These are phyloP conservation scores for Scleroderma bovista DNA, from an alignment of 768 basidiomycete genomes.

Conservation along the genomic window DNA sequence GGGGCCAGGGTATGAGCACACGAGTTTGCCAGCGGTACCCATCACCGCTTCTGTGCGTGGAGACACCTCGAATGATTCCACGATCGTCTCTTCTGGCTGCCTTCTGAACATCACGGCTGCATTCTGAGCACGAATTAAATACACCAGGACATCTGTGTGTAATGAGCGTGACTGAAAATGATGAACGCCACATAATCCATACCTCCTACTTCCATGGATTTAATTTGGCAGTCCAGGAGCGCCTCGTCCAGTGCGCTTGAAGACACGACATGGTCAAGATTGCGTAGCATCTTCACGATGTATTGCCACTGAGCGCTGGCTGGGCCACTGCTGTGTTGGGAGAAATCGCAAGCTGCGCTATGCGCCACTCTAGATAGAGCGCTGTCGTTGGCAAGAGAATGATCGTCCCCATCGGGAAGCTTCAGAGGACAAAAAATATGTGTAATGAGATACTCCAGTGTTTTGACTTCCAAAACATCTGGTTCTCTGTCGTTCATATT, in stretches of 20 bases:
- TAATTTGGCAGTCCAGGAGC: slow-evolving; percentile 10
- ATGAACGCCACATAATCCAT: neutral
- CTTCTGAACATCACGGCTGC: slow-evolving; percentile 39
- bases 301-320: slow-evolving; percentile 19
- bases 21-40: slow-evolving; percentile 34
- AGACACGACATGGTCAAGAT: slow-evolving; percentile 4
- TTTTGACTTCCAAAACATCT: neutral
- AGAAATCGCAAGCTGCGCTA: slow-evolving; percentile 16
- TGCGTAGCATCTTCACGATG: slow-evolving; percentile 23
- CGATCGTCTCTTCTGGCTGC: slow-evolving; percentile 17
- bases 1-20: slow-evolving; percentile 41
- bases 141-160: slow-evolving; percentile 30
- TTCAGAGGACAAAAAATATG: slow-evolving; percentile 39
- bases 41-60: slow-evolving; percentile 31
- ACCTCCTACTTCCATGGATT: slow-evolving; percentile 20
- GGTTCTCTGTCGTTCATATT: neutral
- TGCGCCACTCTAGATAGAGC: slow-evolving; percentile 18
- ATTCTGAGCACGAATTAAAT: slow-evolving; percentile 42
- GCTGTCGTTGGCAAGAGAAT: slow-evolving; percentile 15
- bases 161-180: neutral
- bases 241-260: neutral
- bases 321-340: neutral
- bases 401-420: slow-evolving; percentile 33
- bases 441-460: slow-evolving; percentile 26
- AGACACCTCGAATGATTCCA: slow-evolving; percentile 44